These are phyloP conservation scores for Chaetomiaceae sp. DNA, from an alignment of 2,329 filamentous ascomycete species.

Conservation along the genomic window DNA sequence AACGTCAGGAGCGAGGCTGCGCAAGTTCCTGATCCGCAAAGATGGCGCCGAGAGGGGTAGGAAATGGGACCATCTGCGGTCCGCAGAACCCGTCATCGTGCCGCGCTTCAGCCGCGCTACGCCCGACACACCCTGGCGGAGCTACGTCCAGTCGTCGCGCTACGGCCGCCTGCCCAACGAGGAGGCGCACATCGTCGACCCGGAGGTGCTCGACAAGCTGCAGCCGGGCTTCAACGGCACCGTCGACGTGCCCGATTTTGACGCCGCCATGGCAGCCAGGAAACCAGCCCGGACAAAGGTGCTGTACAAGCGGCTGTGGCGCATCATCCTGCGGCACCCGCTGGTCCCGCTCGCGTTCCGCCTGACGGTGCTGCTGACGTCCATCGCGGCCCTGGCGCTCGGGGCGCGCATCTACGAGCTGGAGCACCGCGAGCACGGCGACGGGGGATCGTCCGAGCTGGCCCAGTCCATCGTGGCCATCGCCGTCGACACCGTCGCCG, in stretches of 20 bases:
- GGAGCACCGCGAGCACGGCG: conserved; percentile 39
- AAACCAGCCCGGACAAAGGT: conserved; percentile 38
- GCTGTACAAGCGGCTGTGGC: conserved; percentile 58
- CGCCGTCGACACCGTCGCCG: conserved; percentile 79
- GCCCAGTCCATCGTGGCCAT: conserved; percentile 85
- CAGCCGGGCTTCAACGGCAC: conserved; percentile 45
- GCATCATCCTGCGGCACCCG: conserved; percentile 70
- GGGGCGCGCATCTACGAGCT: conserved; percentile 68
- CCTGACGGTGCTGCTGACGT: conserved; percentile 76
- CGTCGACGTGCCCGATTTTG: conserved; percentile 32
- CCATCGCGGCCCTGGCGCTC: conserved; percentile 73
- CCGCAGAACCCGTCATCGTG: conserved; percentile 56
- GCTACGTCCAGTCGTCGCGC: conserved; percentile 50
- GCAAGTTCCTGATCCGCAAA: conserved; percentile 44
- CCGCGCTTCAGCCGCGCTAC: conserved; percentile 42
- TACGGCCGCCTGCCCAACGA: conserved; percentile 47
- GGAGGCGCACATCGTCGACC: conserved; percentile 44
- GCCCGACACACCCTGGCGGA: conserved; percentile 45
- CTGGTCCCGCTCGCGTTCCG: conserved; percentile 83
- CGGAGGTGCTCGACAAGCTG: conserved; percentile 40
- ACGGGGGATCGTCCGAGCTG: conserved; percentile 46
- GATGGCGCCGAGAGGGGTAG: conserved; percentile 46
- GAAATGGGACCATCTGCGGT: conserved; percentile 57
- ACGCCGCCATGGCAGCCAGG: conserved; percentile 17
- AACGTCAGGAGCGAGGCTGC: conserved; percentile 36